Base-by-base conservation (phyloP, 2,329 filamentous ascomycete species). In the Trichoderma cornu-damae region DNA sequence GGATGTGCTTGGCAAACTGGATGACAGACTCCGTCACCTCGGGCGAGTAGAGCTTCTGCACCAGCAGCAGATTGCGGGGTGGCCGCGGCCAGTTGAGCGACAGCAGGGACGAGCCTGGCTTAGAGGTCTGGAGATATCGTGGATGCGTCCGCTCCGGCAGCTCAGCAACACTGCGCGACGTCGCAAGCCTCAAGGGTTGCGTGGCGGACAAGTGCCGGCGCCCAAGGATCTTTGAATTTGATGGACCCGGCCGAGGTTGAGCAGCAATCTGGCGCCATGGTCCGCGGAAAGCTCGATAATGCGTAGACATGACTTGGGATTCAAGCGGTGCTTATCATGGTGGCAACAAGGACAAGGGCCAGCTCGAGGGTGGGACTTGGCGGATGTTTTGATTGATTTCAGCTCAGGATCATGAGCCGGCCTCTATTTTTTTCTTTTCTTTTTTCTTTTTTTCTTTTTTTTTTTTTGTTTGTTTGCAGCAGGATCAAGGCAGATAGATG, bases 1-100 rank as follows among this genome's bases (percentile, higher is more conserved):
- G 83, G 59, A 96, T 82, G 71, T 97, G 88, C 64, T 82, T 87
- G 62, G 80, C 80, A 60, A 84, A 84, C 60, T 75, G 74, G 62
- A 82, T 67, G 24, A 80, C 79, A 2, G 80, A 79, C 14, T 75
- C 68, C 14, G 75, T 75, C 14, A 84, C 81, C 9, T 79, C 73
- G 0, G 79, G 76, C 1, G 80, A 77, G 61, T 79, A 79, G 49
- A 83, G 75, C 68, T 85, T 85, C 40, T 81, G 80, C 57, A 84
- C 79, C 38, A 85, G 73, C 24, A 85, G 73, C 46, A 84, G 70
- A 61, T 84, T 84, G 50, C 75, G 76, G 34, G 79, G 81, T 1
- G 82, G 80, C 20, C 74, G 71, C 0, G 77, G 76, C 77, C 77
- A 82, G 65, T 79, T 77, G 1, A 85, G 70, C 1, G 80, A 79